phyloP scores from a whole-genome alignment of 768 basidiomycete genomes.

The Rhodotorula taiwanensis region DNA sequence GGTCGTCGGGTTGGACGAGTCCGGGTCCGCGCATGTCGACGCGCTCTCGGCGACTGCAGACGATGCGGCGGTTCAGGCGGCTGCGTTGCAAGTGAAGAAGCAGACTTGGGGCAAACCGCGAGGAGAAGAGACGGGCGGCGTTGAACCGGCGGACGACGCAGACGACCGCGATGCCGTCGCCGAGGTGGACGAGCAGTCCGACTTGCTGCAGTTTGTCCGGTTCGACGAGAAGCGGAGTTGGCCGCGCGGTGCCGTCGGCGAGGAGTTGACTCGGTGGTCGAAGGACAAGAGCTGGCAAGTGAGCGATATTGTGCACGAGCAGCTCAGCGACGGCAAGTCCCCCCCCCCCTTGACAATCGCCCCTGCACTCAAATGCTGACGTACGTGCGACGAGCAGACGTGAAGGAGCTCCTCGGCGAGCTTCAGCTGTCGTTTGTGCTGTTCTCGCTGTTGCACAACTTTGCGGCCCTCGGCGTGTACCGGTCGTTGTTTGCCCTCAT shows the following conservation, averaged over 20 bases:
- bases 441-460: constrained; percentile 46
- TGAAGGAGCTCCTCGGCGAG: constrained; percentile 42
- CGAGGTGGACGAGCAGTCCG: constrained; percentile 10
- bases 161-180: constrained; percentile 3
- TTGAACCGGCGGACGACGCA: no score
- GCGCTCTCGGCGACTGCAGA: constrained; percentile 42
- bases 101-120: constrained; percentile 36
- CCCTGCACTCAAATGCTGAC: not conserved
- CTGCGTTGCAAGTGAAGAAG: not conserved
- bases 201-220: constrained; percentile 40
- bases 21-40: constrained; percentile 39
- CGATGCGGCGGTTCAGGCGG: constrained; percentile 7
- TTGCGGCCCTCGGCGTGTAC: constrained; percentile 45
- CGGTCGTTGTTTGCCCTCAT: constrained; percentile 44
- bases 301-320: constrained; percentile 37
- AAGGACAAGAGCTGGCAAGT: constrained; percentile 48
- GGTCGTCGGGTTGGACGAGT: constrained; percentile 40
- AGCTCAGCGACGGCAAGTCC: constrained; percentile 42
- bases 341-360: not conserved
- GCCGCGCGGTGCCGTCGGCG: constrained; percentile 45
- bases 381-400: constrained; percentile 34
- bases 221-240: constrained; percentile 47
- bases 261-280: constrained; percentile 45
- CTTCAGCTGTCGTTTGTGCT: constrained; percentile 47
- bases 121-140: not conserved